Evolutionary conservation across 768 basidiomycete species (phyloP), one percentile per base, ranked within the genome.

Genomic region (Holtermanniella nyarrowii): DNA sequence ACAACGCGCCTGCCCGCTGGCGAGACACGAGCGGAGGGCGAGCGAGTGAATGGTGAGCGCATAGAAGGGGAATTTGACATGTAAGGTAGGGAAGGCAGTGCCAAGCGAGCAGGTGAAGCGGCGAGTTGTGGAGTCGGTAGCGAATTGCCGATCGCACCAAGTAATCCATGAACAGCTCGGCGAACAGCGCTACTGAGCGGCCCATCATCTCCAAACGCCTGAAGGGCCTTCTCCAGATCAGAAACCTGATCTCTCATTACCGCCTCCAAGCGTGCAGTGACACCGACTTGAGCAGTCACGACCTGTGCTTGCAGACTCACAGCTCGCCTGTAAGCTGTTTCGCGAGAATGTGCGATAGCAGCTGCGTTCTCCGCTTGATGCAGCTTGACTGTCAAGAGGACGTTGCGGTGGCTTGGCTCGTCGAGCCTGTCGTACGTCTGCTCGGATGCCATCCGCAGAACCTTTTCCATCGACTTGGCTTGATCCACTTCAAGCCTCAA

Each of bases 341-440:
- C 61, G 27, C 54, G 48, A 11, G 61, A 60, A 18, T 54, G 54
- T 16, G 58, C 26, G 2, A 60, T 49, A 39, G 53, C 52, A 26
- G 41, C 48, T 12, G 46, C 49, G 16, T 56, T 46, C 42, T 62
- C 54, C 14, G 54, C 49, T 42, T 54, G 50, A 24, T 51, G 49
- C 25, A 57, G 23, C 37, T 48, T 24, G 22, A 59, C 59, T 27
- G 48, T 54, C 14, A 53, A 26, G 43, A 51, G 55, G 42, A 60
- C 48, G 18, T 50, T 49, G n/a, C 55, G 48, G 41, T 58, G 54
- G 1, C 54, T 52, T 25, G 50, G 46, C 4, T 48, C 48, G 5
- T 62, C 49, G 41, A 57, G 53, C 12, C 62, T 55, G 39, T 54
- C 61, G 42, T 60, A 58, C 3, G 42, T 31, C 23, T 54, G 50